Conservation (phyloP, 345 rosid genomes). For the Sonneratia caseolaris region DNA sequence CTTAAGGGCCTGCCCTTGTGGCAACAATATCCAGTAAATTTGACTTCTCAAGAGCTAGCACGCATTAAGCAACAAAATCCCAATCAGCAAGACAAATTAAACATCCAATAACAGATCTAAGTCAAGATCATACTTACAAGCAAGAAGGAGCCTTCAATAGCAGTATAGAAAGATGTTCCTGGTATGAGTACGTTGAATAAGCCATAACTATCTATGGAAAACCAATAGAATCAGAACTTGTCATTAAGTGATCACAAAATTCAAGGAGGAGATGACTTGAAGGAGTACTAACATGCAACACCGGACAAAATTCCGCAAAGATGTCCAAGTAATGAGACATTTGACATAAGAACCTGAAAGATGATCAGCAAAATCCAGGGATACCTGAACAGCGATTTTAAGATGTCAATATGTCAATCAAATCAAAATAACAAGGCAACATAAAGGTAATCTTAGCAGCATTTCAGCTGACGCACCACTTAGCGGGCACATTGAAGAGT, state of each 20-base stretch:
- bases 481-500: constrained; percentile 90
- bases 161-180: constrained; percentile 72
- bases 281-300: constrained; percentile 61
- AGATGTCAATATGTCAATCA: background rate
- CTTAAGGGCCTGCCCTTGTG: background rate
- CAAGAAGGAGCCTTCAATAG: constrained; percentile 72
- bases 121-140: constrained; percentile 45
- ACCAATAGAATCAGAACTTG: background rate
- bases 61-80: background rate
- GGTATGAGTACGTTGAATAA: constrained; percentile 72
- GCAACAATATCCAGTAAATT: background rate
- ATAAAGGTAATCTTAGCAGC: background rate
- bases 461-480: constrained; percentile 40
- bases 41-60: background rate
- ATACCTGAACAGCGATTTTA: constrained; percentile 49
- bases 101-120: background rate
- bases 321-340: constrained; percentile 92
- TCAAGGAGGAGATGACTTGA: constrained; percentile 12
- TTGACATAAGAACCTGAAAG: constrained; percentile 85
- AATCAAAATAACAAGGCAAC: background rate
- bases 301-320: constrained; percentile 94
- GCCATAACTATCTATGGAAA: constrained; percentile 67
- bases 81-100: background rate
- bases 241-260: background rate
- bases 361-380: constrained; percentile 65